phyloP scores from a whole-genome alignment of 2,329 filamentous ascomycete genomes.

The Ophiostoma pallidulum region DNA sequence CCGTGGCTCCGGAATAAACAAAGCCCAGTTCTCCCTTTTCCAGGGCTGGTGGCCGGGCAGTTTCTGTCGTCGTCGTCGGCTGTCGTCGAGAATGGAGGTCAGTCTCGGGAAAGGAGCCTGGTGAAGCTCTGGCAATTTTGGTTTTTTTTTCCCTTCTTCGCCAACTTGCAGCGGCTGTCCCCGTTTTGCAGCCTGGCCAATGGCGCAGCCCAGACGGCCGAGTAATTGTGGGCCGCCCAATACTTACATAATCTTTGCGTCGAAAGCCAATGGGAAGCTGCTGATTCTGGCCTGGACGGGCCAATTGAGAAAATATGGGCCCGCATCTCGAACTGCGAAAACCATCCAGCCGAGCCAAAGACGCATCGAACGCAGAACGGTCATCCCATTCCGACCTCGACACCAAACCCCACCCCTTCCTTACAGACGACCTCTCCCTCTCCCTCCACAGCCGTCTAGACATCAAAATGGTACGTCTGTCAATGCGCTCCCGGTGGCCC shows the following conservation, averaged over 20 bases:
- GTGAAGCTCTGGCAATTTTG: constrained; percentile 7
- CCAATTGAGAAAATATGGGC: constrained; percentile 2
- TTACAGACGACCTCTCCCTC: not conserved
- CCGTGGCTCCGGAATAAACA: too few species aligned
- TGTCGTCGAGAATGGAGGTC: not conserved
- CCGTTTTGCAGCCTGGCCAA: constrained; percentile 3
- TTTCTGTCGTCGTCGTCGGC: too few species aligned
- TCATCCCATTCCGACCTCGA: not conserved
- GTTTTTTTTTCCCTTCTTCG: too few species aligned
- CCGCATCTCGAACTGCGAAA: constrained; percentile 2
- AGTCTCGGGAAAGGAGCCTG: not conserved
- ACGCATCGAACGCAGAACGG: not conserved
- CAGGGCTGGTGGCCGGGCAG: too few species aligned
- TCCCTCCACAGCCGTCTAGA: constrained; percentile 17
- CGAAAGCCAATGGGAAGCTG: constrained; percentile 9
- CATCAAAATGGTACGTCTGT: constrained; percentile 41
- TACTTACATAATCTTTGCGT: not conserved
- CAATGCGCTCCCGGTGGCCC: not conserved
- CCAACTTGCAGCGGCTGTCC: not conserved
- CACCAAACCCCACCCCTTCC: not conserved
- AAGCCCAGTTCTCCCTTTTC: too few species aligned
- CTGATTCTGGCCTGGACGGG: constrained; percentile 11
- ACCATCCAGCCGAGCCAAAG: not conserved
- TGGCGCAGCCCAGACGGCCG: not conserved
- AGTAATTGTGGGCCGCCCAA: not conserved